Conservation (phyloP, 1,284 basidiomycete species). For the Agroathelia rolfsii region DNA sequence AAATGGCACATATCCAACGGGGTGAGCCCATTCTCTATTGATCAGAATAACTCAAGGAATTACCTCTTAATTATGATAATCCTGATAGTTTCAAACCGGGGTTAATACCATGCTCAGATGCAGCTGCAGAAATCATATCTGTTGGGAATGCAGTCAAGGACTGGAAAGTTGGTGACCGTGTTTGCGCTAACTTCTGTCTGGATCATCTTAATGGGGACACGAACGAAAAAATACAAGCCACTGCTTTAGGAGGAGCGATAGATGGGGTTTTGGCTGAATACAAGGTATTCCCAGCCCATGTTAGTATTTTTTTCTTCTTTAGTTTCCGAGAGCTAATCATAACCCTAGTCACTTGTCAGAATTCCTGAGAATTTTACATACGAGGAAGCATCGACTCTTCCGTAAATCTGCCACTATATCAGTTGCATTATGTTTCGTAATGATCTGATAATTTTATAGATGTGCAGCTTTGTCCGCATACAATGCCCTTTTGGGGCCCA, state of each 20-base stretch:
- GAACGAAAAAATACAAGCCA: constrained; percentile 20
- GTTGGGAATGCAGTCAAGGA: constrained; percentile 40
- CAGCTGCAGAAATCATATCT: constrained; percentile 49
- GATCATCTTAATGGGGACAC: constrained; percentile 32
- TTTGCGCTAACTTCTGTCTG: constrained; percentile 35
- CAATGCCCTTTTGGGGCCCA: constrained; percentile 33
- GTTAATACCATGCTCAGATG: constrained; percentile 48
- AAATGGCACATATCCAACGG: constrained; percentile 22
- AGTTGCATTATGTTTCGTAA: too few species aligned
- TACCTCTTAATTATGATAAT: neutral
- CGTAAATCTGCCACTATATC: constrained; percentile 20
- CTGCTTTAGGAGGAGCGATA: constrained; percentile 35
- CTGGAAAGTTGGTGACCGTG: constrained; percentile 47
- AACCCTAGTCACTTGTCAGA: constrained; percentile 29
- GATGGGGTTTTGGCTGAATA: constrained; percentile 52
- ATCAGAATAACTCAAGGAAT: too few species aligned
- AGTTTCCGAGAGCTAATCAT: too few species aligned
- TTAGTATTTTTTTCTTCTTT: constrained; percentile 16
- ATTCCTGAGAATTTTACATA: constrained; percentile 38
- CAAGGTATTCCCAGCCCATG: constrained; percentile 32
- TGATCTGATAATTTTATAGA: constrained; percentile 14
- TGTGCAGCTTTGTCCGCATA: constrained; percentile 44
- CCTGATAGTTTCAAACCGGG: constrained; percentile 10
- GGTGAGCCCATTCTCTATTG: constrained; percentile 9
- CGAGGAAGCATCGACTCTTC: constrained; percentile 41